Percentiles rank a stretch among this genome's conserved stretches.
These are phyloP conservation scores for Aspergillus tanneri DNA, from an alignment of 2,329 filamentous ascomycete species.

Conservation along the genomic window DNA sequence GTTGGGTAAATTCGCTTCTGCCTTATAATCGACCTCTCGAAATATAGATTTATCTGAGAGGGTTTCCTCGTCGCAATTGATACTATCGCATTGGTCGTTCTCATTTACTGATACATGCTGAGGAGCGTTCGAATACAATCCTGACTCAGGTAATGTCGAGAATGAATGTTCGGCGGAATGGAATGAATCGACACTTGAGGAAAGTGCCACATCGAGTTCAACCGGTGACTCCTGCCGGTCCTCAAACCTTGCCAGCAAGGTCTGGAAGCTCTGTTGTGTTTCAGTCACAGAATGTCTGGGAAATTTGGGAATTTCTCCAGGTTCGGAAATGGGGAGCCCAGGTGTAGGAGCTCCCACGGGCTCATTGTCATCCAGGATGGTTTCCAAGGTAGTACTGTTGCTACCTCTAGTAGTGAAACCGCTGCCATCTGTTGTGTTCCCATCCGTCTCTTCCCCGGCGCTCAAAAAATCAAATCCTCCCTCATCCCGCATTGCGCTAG, in stretches of 20 bases:
- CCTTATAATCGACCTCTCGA: constrained; percentile 30
- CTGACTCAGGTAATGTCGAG: constrained; percentile 21
- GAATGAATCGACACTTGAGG: constrained; percentile 46
- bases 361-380: constrained; percentile 22
- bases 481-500: constrained; percentile 16
- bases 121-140: constrained; percentile 24
- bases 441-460: constrained; percentile 35
- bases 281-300: constrained; percentile 29
- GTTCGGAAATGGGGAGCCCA: constrained; percentile 8
- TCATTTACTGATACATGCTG: constrained; percentile 12
- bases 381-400: constrained; percentile 25
- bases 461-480: constrained; percentile 25
- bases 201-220: constrained; percentile 30
- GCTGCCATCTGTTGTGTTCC: constrained; percentile 34
- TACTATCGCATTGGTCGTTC: constrained; percentile 1
- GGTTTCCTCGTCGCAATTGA: not conserved
- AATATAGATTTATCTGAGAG: not conserved
- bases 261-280: constrained; percentile 34
- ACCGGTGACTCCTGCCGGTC: constrained; percentile 27
- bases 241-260: constrained; percentile 42
- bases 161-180: constrained; percentile 36
- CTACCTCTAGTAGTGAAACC: constrained; percentile 25
- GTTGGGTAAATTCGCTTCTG: constrained; percentile 2
- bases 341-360: not conserved
- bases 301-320: constrained; percentile 10